A percentile compares a stretch with the other conserved stretches of the same genome.
Conservation (phyloP, 2,329 filamentous ascomycete genomes). For the Fusarium sp. region DNA sequence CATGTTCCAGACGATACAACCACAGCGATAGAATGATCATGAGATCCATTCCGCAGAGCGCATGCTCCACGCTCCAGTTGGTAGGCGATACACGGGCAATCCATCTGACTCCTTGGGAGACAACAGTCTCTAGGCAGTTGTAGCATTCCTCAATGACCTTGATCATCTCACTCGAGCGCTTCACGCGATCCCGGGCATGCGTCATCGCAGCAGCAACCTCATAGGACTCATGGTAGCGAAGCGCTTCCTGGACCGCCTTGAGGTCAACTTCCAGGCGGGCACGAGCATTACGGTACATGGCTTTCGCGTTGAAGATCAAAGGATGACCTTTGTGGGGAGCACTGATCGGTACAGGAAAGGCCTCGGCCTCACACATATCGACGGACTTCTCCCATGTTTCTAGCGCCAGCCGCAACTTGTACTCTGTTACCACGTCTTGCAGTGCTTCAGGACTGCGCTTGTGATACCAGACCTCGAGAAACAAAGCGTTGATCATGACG, state of each 20-base stretch:
- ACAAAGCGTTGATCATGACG: constrained; percentile 98
- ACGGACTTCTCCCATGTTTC: constrained; percentile 99
- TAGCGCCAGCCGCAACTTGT: constrained; percentile 92
- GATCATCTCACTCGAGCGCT: constrained; percentile 96
- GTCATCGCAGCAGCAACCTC: constrained; percentile 98
- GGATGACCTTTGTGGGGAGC: constrained; percentile 96
- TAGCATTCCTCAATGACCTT: constrained; percentile 98
- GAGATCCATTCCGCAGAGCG: constrained; percentile 93
- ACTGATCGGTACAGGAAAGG: constrained; percentile 86
- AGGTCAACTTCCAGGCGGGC: constrained; percentile 93
- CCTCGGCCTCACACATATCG: constrained; percentile 91
- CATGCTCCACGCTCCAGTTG: constrained; percentile 99
- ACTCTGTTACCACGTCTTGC: constrained; percentile 97
- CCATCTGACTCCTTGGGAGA: constrained; percentile 94
- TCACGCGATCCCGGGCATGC: constrained; percentile 89
- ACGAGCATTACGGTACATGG: constrained; percentile 93
- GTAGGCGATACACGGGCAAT: constrained; percentile 97
- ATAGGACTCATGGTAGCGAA: constrained; percentile 96
- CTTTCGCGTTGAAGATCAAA: constrained; percentile 97
- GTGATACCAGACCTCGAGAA: constrained; percentile 98
- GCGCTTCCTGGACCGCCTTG: constrained; percentile 93
- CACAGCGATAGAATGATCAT: constrained; percentile 98
- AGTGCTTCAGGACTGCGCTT: constrained; percentile 98
- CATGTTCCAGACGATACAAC: constrained; percentile 99
- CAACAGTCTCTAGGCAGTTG: constrained; percentile 96